A percentile compares a stretch with the other conserved stretches of the same genome.
Conservation (phyloP, 2,329 filamentous ascomycete genomes). For the Polytolypa hystricis region DNA sequence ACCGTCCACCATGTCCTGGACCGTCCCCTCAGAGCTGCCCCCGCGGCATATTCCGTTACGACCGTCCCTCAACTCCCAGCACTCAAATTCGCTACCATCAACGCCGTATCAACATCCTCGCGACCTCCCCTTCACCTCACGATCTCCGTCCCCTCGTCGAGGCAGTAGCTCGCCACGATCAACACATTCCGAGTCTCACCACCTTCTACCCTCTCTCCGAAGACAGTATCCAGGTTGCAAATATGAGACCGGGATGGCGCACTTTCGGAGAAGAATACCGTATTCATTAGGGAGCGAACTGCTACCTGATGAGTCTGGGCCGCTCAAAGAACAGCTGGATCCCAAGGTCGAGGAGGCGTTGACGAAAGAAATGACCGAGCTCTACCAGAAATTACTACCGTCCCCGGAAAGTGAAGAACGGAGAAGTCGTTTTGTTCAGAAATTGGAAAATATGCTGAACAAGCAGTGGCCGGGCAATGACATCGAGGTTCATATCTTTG, state of each 20-base stretch:
- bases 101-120: conserved; percentile 84
- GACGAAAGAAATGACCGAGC: conserved; percentile 68
- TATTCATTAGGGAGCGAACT: conserved; percentile 79
- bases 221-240: conserved; percentile 62
- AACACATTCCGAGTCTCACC: conserved; percentile 78
- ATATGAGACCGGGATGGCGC: conserved; percentile 77
- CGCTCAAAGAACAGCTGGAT: conserved; percentile 58
- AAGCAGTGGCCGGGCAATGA: conserved; percentile 83
- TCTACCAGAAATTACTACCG: conserved; percentile 78
- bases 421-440: conserved; percentile 65
- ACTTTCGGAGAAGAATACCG: conserved; percentile 75
- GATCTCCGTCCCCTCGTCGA: conserved; percentile 66
- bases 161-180: conserved; percentile 79
- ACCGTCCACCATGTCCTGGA: conserved; percentile 32
- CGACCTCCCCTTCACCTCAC: conserved; percentile 68
- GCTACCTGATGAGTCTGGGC: conserved; percentile 57
- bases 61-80: conserved; percentile 45
- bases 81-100: conserved; percentile 85
- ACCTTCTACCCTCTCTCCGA: conserved; percentile 56
- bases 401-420: conserved; percentile 67
- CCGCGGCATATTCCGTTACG: conserved; percentile 29
- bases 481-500: conserved; percentile 87
- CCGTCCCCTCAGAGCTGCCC: conserved; percentile 24
- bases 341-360: conserved; percentile 64
- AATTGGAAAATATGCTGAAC: conserved; percentile 79